These are phyloP conservation scores for Porphyrellus cyaneotinctus DNA, from an alignment of 768 basidiomycete species.

Conservation along the genomic window DNA sequence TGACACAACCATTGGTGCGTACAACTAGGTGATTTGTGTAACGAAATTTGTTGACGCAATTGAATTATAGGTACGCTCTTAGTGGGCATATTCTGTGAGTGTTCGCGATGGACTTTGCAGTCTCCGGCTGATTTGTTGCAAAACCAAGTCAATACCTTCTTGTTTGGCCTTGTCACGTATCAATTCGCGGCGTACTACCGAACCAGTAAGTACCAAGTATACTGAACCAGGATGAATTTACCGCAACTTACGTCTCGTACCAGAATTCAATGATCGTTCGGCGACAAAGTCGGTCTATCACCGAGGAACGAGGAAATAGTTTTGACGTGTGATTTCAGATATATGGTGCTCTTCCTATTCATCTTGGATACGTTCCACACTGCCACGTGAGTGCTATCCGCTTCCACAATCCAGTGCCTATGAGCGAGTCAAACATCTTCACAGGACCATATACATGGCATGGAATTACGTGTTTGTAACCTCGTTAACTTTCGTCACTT, in stretches of 20 bases:
- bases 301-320: background rate
- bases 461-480: slow-evolving; percentile 17
- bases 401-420: no score
- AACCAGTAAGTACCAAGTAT: slow-evolving; percentile 26
- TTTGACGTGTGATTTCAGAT: slow-evolving; percentile 1
- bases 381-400: slow-evolving; percentile 9
- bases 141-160: background rate
- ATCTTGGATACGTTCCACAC: background rate
- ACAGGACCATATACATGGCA: slow-evolving; percentile 18
- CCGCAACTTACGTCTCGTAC: background rate
- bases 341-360: slow-evolving; percentile 18
- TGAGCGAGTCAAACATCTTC: background rate
- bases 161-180: background rate
- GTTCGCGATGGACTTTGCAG: no score
- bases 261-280: slow-evolving; percentile 17
- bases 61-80: background rate
- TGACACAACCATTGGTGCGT: background rate
- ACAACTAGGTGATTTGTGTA: background rate
- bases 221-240: background rate
- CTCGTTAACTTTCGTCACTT: no score
- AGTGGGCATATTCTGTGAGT: background rate
- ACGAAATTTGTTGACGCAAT: background rate
- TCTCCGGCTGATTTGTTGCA: background rate
- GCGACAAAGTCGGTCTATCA: slow-evolving; percentile 3
- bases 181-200: background rate